Percentiles rank a stretch among this genome's conserved stretches.
phyloP scores from a whole-genome alignment of 495 filamentous ascomycete genomes.

The Xylaria curta region DNA sequence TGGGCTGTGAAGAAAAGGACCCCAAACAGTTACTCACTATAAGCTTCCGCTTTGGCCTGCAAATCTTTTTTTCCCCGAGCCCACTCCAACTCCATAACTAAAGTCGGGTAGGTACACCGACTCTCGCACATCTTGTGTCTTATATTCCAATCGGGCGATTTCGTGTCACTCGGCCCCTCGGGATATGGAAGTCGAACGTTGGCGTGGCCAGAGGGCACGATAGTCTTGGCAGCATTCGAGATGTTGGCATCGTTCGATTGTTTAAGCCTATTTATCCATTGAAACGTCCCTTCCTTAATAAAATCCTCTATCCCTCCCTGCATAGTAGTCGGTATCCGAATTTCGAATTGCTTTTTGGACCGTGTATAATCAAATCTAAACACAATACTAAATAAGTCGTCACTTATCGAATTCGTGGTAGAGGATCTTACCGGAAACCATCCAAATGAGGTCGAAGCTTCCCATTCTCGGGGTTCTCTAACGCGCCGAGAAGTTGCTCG shows the following conservation, averaged over 20 bases:
- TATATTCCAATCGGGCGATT: slow-evolving; percentile 3
- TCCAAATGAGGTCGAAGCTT: neutral
- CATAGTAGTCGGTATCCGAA: slow-evolving; percentile 9
- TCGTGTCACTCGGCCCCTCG: neutral
- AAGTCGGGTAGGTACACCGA: neutral
- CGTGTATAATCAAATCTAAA: slow-evolving; percentile 15
- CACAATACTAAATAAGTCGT: neutral
- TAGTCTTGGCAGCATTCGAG: neutral
- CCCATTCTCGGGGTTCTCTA: slow-evolving; percentile 6
- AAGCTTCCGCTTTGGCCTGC: neutral
- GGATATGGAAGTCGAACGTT: neutral
- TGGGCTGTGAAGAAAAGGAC: neutral
- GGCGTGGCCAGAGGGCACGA: neutral
- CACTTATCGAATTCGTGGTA: neutral
- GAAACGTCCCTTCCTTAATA: neutral
- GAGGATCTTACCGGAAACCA: neutral
- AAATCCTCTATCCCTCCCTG: neutral
- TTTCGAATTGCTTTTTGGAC: slow-evolving; percentile 1
- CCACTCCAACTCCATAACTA: slow-evolving; percentile 3
- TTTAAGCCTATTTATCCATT: neutral
- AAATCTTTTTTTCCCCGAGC: neutral
- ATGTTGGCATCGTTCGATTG: neutral
- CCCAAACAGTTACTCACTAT: neutral
- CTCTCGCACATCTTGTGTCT: neutral
- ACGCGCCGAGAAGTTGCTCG: neutral